A percentile compares a stretch with the other conserved stretches of the same genome.
phyloP scores from a whole-genome alignment of 2,329 filamentous ascomycete species.

The Xylaria sp. region DNA sequence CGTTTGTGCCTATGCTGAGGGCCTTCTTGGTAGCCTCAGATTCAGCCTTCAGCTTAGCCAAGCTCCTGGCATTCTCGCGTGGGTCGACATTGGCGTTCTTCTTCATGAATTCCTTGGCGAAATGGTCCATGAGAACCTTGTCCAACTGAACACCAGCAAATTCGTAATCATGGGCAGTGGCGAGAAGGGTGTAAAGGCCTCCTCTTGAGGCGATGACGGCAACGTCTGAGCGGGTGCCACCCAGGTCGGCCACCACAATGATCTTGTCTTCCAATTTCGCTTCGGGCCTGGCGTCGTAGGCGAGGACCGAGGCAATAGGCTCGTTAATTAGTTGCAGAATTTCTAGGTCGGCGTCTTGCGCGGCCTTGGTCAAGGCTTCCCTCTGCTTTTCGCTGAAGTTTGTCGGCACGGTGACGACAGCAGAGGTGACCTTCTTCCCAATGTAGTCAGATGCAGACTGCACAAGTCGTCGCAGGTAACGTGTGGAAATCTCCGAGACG shows the following conservation, averaged over 20 bases:
- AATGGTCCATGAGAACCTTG: slow-evolving; percentile 92
- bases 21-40: slow-evolving; percentile 92
- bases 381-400: slow-evolving; percentile 92
- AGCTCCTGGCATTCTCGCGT: slow-evolving; percentile 78
- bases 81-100: slow-evolving; percentile 89
- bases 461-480: slow-evolving; percentile 84
- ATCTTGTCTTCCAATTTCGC: slow-evolving; percentile 83
- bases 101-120: slow-evolving; percentile 98
- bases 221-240: slow-evolving; percentile 91
- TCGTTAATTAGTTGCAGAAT: slow-evolving; percentile 93
- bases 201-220: slow-evolving; percentile 90
- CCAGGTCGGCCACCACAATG: slow-evolving; percentile 90
- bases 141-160: slow-evolving; percentile 87
- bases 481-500: slow-evolving; percentile 83
- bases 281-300: slow-evolving; percentile 88
- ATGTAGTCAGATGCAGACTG: slow-evolving; percentile 89
- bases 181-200: slow-evolving; percentile 95
- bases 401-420: slow-evolving; percentile 92
- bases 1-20: slow-evolving; percentile 86
- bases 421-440: slow-evolving; percentile 92
- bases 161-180: slow-evolving; percentile 95
- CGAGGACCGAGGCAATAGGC: slow-evolving; percentile 86
- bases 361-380: slow-evolving; percentile 79
- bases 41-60: slow-evolving; percentile 94
- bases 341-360: slow-evolving; percentile 83